Base-by-base conservation (phyloP, 805 yeast genomes). In the Kluyveromyces lactis region DNA sequence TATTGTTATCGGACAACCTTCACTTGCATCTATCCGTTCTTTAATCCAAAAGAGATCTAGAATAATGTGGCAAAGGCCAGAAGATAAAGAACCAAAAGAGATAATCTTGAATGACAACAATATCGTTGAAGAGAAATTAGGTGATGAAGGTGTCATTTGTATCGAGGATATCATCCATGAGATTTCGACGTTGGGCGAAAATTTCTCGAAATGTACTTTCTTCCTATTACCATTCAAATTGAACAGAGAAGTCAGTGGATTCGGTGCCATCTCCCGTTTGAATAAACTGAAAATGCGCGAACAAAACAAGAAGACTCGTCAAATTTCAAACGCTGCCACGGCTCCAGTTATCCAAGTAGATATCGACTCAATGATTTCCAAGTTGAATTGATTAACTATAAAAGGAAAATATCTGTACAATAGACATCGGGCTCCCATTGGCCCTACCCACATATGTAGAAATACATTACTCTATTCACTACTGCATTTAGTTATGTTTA, bases 121-220 rank as follows among this genome's bases (percentile, higher is more conserved):
- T 51, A 62, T 78, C 30, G 79, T 84, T 38, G 94, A 84, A 63
- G 87, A 82, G 52, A 66, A 69, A 52, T 68, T 84, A 45, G 81
- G 81, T 30, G 83, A 80, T 7, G 64, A 68, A 40, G 87, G 90
- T 21, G 66, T 81, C 44, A 77, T 84, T 46, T 84, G 94, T 74
- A 72, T 81, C 15, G 92, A 84, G 65, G 94, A 84, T 62, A 68
- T 84, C 41, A 74, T 84, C 40, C 86, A 79, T 54, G 90, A 83
- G 62, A 69, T 84, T 39, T 68, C 67, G 16, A 58, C 77, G 13
- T 52, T 81, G 49, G 83, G 86, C 15, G 85, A 76, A 18, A 64
- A 71, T 45, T 84, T 84, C 67, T 75, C 77, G 50, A 62, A 62
- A 21, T 75, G 77, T 42, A 67, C 72, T 43, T 67, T 69, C 50